These are phyloP conservation scores for Laburnicola sp. DNA, from an alignment of 2,329 filamentous ascomycete species.

Conservation along the genomic window DNA sequence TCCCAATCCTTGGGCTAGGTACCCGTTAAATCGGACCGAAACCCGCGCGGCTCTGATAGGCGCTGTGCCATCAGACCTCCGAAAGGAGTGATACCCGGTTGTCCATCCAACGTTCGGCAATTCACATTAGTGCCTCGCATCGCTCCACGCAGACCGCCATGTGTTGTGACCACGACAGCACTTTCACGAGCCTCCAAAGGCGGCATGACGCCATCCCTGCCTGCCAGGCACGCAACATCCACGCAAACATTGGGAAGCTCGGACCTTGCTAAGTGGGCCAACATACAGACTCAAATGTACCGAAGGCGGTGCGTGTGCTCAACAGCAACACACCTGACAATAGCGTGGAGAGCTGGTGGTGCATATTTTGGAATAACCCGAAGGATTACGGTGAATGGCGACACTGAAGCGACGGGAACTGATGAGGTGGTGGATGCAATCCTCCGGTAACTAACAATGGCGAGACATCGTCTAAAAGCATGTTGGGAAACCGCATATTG, in stretches of 20 bases:
- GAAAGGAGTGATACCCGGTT: background rate
- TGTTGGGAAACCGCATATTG: background rate
- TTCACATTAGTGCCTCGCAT: background rate
- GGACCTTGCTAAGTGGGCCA: background rate
- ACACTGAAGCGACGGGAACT: constrained; percentile 1
- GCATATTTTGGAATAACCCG: background rate
- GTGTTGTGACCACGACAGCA: background rate
- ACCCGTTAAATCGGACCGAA: background rate
- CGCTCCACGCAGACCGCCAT: background rate
- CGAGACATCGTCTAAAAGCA: background rate
- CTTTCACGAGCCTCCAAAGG: background rate
- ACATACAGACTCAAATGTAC: background rate
- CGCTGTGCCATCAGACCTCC: background rate
- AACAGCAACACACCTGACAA: background rate
- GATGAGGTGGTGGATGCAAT: background rate
- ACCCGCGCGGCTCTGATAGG: background rate
- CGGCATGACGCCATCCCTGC: constrained; percentile 1
- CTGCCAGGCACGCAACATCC: constrained; percentile 1
- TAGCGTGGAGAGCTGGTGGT: background rate
- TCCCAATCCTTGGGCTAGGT: background rate
- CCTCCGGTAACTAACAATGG: background rate
- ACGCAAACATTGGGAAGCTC: background rate
- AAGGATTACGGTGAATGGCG: background rate
- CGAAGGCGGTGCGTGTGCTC: background rate
- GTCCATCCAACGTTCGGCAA: background rate